These are phyloP conservation scores for Didymella exigua DNA, from an alignment of 2,329 filamentous ascomycete genomes.

Conservation along the genomic window DNA sequence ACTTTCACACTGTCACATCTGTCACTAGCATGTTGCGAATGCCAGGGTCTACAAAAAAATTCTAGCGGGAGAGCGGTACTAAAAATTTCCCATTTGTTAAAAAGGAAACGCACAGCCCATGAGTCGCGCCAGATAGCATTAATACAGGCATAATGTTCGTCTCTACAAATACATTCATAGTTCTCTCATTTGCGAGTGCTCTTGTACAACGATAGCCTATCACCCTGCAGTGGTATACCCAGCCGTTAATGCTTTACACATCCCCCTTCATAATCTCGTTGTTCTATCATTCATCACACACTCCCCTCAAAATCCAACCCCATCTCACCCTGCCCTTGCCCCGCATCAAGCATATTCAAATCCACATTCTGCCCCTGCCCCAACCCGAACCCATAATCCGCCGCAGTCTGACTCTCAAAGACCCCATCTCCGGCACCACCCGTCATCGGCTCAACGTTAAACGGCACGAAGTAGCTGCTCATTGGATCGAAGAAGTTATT, in stretches of 20 bases:
- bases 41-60: background rate
- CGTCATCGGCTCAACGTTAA: constrained; percentile 75
- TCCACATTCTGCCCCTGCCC: constrained; percentile 23
- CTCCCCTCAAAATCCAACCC: constrained; percentile 10
- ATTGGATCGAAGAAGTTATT: constrained; percentile 49
- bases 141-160: background rate
- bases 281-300: background rate
- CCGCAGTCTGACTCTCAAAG: constrained; percentile 24
- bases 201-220: background rate
- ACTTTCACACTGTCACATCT: background rate
- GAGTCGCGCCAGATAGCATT: background rate
- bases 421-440: constrained; percentile 43
- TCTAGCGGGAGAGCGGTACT: too few species aligned
- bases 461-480: constrained; percentile 89
- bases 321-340: background rate
- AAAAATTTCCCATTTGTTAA: background rate
- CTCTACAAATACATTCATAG: background rate
- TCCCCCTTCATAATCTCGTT: background rate
- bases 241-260: background rate
- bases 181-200: background rate
- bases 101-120: background rate
- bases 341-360: constrained; percentile 29
- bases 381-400: constrained; percentile 34
- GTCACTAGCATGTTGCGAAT: background rate
- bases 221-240: background rate